Base-by-base conservation (phyloP, 225 moss, liverwort and hornwort genomes). In the Ulota crispa region DNA sequence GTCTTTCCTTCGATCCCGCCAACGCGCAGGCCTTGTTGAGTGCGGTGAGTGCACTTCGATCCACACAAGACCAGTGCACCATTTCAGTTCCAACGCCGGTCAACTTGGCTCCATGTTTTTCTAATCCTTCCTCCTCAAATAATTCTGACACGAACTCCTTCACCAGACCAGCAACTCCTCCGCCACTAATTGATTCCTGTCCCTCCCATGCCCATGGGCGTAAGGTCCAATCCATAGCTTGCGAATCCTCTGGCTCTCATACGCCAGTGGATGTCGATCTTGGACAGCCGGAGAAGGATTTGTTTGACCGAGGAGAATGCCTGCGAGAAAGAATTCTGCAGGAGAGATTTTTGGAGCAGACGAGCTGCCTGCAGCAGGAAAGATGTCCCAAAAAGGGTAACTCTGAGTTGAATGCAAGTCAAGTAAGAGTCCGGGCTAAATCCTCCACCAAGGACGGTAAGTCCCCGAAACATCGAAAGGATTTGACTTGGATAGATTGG, bases 401-500 rank as follows among this genome's bases (percentile, higher is more conserved):
- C 3, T 54, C 20, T 26, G 70, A 50, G 62, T 4, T 67, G 24
- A 59, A 12, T 42, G 70, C 18, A 63, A 31, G 41, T 70, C 75
- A 36, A 71, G 26, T 64, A 64, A 56, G 55, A 69, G 61, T 53
- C 4, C 21, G 27, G 26, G 47, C 9, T 50, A 68, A 24, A 42
- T 32, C 7, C 32, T 34, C 41, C 2, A 67, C 31, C 54, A 36
- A 53, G n/a, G 74, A 9, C 30, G 9, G 19, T 54, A 72, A 23
- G 72, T 31, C 32, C 8, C 5, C 36, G 28, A 59, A n/a, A 60
- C 50, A 3, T 42, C 26, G 10, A 30, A 80, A 87, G 70, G 81
- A 68, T 42, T 41, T 84, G 69, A 87, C 81, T 41, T 87, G 84
- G 87, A 75, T 84, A 73, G 81, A 87, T 53, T 87, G 87, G 84